A percentile compares a stretch with the other conserved stretches of the same genome.
Conservation (phyloP, 805 yeast genomes). For the Schwanniomyces polymorphus region DNA sequence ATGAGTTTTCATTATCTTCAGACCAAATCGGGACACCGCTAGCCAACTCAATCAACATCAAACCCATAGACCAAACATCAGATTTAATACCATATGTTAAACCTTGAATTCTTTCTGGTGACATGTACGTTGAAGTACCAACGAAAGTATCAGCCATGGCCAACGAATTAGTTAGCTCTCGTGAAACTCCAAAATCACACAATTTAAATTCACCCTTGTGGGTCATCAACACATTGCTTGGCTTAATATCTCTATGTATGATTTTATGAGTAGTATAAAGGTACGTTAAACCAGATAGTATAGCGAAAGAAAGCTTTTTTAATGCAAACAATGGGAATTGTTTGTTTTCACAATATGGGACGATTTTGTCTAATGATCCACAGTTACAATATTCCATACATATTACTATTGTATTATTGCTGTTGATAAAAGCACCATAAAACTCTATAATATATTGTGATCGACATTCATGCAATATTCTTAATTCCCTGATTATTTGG, state of each 20-base stretch:
- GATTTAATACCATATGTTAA: constrained; percentile 91
- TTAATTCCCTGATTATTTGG: constrained; percentile 84
- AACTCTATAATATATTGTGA: constrained; percentile 83
- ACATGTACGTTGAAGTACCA: constrained; percentile 95
- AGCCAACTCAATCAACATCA: constrained; percentile 85
- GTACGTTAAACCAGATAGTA: constrained; percentile 78
- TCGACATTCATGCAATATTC: constrained; percentile 88
- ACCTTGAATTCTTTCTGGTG: constrained; percentile 97
- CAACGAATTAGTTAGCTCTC: constrained; percentile 87
- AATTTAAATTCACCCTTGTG: constrained; percentile 85
- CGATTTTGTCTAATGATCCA: constrained; percentile 83
- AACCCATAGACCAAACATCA: constrained; percentile 96
- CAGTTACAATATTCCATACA: constrained; percentile 97
- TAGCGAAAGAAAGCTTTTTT: constrained; percentile 71
- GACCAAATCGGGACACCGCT: constrained; percentile 81
- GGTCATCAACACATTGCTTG: constrained; percentile 87
- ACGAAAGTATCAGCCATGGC: constrained; percentile 91
- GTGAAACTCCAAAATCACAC: constrained; percentile 95
- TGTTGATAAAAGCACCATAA: constrained; percentile 81
- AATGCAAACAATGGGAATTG: constrained; percentile 62
- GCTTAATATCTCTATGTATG: constrained; percentile 95
- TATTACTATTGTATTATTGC: constrained; percentile 70
- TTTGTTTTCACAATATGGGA: constrained; percentile 44
- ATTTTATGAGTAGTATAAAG: constrained; percentile 82
- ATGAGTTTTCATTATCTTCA: constrained; percentile 41